Conservation (phyloP, 768 basidiomycete genomes). For the Agrocybe pediades region DNA sequence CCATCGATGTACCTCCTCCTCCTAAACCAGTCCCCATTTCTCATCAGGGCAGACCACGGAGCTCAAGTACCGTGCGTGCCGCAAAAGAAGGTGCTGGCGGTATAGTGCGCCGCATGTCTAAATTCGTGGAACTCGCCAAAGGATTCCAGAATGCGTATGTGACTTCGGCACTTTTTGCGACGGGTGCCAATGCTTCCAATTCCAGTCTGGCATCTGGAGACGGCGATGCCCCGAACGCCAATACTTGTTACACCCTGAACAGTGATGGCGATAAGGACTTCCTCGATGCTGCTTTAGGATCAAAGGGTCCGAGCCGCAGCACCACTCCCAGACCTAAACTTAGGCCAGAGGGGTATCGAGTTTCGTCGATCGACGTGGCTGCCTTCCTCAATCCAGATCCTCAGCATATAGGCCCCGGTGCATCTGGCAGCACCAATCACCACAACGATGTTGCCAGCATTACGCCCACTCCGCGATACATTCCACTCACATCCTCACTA, state of each 20-base stretch:
- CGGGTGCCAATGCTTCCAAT: conserved; percentile 31
- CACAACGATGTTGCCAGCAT: conserved; percentile 14
- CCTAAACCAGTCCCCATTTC: conserved; percentile 17
- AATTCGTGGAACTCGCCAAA: conserved; percentile 53
- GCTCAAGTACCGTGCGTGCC: conserved; percentile 18
- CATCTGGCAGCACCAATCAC: neutral
- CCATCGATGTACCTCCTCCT: conserved; percentile 11
- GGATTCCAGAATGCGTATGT: conserved; percentile 63
- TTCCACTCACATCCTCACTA: conserved; percentile 37
- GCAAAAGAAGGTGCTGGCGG: conserved; percentile 21
- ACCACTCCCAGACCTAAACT: conserved; percentile 16
- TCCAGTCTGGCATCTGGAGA: conserved; percentile 25
- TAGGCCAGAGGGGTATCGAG: conserved; percentile 45
- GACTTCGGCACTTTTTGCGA: conserved; percentile 47
- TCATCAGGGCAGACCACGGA: conserved; percentile 22
- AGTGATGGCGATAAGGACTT: conserved; percentile 2
- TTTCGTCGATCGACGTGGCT: conserved; percentile 41
- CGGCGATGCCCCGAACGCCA: neutral
- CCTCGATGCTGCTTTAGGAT: neutral
- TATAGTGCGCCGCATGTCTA: conserved; percentile 29
- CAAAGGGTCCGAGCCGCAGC: conserved; percentile 8
- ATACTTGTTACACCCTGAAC: neutral
- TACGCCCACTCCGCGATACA: conserved; percentile 34
- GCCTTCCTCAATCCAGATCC: conserved; percentile 33
- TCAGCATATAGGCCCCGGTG: conserved; percentile 2